These are phyloP conservation scores for Obelidium mucronatum DNA, from an alignment of 192 early-diverging fungal genomes.

Conservation along the genomic window DNA sequence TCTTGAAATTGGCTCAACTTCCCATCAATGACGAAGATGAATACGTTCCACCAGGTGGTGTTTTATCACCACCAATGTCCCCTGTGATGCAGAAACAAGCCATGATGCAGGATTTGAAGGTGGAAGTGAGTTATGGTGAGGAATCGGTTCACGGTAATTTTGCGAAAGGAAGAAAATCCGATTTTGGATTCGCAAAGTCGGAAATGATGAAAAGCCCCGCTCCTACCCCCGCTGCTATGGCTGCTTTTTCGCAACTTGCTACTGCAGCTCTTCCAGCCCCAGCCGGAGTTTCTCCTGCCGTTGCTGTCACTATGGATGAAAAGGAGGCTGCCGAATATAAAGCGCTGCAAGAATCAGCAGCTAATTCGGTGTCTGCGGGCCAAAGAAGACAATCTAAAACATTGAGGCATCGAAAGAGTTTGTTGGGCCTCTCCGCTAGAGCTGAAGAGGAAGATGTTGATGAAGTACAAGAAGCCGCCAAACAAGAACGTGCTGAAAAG, in stretches of 20 bases:
- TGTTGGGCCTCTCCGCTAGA: constrained; percentile 30
- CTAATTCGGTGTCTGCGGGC: background rate
- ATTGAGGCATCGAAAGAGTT: constrained; percentile 31
- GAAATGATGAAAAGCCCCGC: background rate
- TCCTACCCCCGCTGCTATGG: background rate
- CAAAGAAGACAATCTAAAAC: constrained; percentile 21
- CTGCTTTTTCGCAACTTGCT: background rate
- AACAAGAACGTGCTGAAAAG: constrained; percentile 52
- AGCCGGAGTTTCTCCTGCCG: constrained; percentile 26
- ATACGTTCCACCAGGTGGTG: background rate
- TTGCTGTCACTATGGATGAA: constrained; percentile 22
- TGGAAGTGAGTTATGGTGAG: constrained; percentile 34
- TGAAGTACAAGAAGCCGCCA: constrained; percentile 48
- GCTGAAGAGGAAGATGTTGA: constrained; percentile 32
- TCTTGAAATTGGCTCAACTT: constrained; percentile 21
- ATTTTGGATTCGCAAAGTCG: constrained; percentile 9
- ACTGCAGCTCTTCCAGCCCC: constrained; percentile 8
- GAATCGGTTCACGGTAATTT: background rate
- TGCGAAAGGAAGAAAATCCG: background rate
- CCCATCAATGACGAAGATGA: background rate
- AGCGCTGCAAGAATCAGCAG: constrained; percentile 24
- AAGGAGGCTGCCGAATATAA: constrained; percentile 13
- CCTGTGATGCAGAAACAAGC: constrained; percentile 29
- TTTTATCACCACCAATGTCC: constrained; percentile 31
- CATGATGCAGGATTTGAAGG: constrained; percentile 33